These are phyloP conservation scores for Earliella scabrosa DNA, from an alignment of 1,284 basidiomycete species.

Conservation along the genomic window DNA sequence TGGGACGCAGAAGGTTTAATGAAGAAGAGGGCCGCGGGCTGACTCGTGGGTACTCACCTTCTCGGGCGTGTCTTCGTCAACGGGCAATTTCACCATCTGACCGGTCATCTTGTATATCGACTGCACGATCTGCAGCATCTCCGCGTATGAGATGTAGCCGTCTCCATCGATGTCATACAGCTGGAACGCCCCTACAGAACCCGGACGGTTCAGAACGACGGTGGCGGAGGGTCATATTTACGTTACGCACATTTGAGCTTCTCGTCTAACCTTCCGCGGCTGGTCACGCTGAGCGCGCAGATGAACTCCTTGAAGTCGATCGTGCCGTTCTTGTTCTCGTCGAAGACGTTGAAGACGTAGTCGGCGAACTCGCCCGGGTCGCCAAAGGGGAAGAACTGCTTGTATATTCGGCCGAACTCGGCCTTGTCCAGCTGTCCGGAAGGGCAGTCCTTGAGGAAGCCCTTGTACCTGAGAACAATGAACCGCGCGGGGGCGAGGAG, in stretches of 20 bases:
- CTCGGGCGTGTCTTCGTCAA: slow-evolving; percentile 98
- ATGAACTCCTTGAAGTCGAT: slow-evolving; percentile 99
- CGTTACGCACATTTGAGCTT: slow-evolving; percentile 91
- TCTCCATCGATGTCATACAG: slow-evolving; percentile 99
- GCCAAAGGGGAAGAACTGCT: slow-evolving; percentile 99
- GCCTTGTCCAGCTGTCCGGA: slow-evolving; percentile 95
- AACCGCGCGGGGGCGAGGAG: slow-evolving; percentile 13
- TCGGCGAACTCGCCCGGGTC: slow-evolving; percentile 97
- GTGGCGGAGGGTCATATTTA: not conserved
- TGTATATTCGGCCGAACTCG: slow-evolving; percentile 98
- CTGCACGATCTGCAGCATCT: slow-evolving; percentile 97
- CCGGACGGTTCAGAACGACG: slow-evolving; percentile 8
- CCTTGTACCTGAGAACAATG: slow-evolving; percentile 83
- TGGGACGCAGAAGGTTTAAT: slow-evolving; percentile 35
- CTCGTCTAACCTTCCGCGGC: slow-evolving; percentile 93
- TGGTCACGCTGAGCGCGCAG: slow-evolving; percentile 94
- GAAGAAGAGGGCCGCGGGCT: not conserved
- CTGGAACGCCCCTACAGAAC: slow-evolving; percentile 92
- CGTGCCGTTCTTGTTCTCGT: slow-evolving; percentile 93
- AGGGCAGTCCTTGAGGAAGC: slow-evolving; percentile 98
- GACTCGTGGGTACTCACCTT: slow-evolving; percentile 62
- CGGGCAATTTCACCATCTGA: slow-evolving; percentile 97
- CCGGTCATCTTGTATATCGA: slow-evolving; percentile 99
- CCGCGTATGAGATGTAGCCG: slow-evolving; percentile 95
- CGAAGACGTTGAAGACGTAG: slow-evolving; percentile 98